Percentiles rank a stretch among this genome's conserved stretches.
These are phyloP conservation scores for Carnegiea gigantea DNA, from an alignment of 179 eudicot genomes.

Conservation along the genomic window DNA sequence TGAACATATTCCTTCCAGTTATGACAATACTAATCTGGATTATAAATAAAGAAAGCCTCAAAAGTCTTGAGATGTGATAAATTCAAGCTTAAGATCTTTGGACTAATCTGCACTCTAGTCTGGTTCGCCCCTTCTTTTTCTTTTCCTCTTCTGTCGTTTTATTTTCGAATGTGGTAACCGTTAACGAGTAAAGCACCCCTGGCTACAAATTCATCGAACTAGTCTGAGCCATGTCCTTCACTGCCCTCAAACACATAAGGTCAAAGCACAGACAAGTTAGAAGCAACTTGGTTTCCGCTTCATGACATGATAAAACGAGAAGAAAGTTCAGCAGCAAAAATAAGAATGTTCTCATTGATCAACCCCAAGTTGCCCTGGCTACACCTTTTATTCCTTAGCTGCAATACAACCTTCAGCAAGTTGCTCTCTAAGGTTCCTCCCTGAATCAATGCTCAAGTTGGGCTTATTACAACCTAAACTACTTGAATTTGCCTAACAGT, in stretches of 20 bases:
- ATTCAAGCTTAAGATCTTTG: no score
- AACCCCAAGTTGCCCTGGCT: neutral
- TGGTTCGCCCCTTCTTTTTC: no score
- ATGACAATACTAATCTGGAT: no score
- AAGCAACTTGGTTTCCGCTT: neutral
- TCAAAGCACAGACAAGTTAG: neutral
- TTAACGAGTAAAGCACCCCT: neutral
- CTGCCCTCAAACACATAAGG: no score
- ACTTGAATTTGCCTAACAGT: neutral
- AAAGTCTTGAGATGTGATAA: no score
- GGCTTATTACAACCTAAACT: neutral
- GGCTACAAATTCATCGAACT: neutral
- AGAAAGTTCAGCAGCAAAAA: neutral
- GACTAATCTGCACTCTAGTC: no score
- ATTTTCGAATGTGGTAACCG: no score
- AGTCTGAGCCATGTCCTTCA: no score
- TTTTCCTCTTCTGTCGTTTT: no score
- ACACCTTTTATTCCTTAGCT: neutral
- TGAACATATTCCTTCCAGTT: no score
- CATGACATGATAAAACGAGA: neutral
- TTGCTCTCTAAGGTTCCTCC: neutral
- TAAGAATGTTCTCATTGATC: neutral
- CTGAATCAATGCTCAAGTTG: neutral
- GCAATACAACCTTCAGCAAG: neutral
- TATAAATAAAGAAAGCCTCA: no score